Evolutionary conservation across 306 rosid genomes (phyloP), one percentile per base, ranked within the genome.

Genomic region (Vigna reflexopilosa): DNA sequence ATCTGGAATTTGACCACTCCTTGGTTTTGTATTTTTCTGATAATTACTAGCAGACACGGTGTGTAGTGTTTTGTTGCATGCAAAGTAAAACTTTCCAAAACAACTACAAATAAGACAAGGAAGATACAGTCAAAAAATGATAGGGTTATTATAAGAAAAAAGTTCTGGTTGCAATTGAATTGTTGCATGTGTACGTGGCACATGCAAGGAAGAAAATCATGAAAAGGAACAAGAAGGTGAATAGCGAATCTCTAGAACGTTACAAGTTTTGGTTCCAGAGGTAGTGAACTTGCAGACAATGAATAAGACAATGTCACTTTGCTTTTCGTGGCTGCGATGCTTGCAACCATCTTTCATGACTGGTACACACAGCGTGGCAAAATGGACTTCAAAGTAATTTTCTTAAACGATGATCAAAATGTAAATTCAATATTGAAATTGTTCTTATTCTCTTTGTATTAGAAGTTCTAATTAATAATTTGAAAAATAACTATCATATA

Each of bases 281-380:
- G 30, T 68, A 7, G 8, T 48, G 22, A 6, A 44, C 19, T 22
- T 13, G 16, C 22, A 1, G 45, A 6, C 48, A 70, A 61, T 50
- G 48, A 36, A 63, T 63, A 63, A 8, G 28, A 63, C 69, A 63
- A 63, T 36, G 14, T 12, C 68, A 63, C 24, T n/a, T 30, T 49
- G 58, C 45, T 5, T 15, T 69, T 24, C 2, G 73, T 48, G 73
- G 58, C 44, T 48, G 49, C 5, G 9, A 47, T 68, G 8, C 42
- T 68, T 22, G 4, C 48, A 15, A 28, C 58, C 58, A 36, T 47
- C 42, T 13, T 47, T 0, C 1, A 68, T 42, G 8, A 24, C 19
- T 24, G 65, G 14, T 26, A 68, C 8, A 68, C 19, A 8, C 15
- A 42, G 14, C 4, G 20, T 4, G 19, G 32, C 2, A 11, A 34